phyloP scores from a whole-genome alignment of 2,329 filamentous ascomycete species.

The Penicillium sp. region DNA sequence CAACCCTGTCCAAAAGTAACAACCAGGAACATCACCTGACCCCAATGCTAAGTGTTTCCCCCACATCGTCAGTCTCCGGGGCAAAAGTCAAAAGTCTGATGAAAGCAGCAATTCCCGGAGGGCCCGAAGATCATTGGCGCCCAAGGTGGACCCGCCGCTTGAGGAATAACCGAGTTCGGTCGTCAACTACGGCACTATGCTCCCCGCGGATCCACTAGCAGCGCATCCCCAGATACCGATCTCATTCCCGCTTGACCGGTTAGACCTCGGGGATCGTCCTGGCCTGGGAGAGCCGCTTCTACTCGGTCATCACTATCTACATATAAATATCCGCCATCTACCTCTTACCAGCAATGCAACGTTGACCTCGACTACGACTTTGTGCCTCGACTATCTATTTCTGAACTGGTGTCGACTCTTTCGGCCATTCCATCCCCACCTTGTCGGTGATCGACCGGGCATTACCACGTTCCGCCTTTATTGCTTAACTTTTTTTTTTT shows the following conservation, averaged over 20 bases:
- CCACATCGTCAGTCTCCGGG: not conserved
- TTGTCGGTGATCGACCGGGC: not conserved
- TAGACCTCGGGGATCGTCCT: conserved; percentile 21
- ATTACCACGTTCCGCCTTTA: not conserved
- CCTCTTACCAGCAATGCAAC: not conserved
- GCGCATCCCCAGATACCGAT: conserved; percentile 22
- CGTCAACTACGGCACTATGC: conserved; percentile 17
- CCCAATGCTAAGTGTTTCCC: not conserved
- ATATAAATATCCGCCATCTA: conserved; percentile 17
- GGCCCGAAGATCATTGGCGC: not conserved
- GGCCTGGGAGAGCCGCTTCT: not conserved
- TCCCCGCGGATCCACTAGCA: conserved; percentile 4
- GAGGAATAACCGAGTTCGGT: conserved; percentile 22
- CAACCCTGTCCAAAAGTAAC: too few species aligned
- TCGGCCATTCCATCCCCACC: not conserved
- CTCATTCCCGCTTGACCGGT: conserved; percentile 14
- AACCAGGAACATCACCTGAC: not conserved
- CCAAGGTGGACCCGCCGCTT: conserved; percentile 9
- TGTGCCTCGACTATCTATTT: not conserved
- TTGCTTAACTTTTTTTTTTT: not conserved
- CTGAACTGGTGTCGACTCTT: not conserved
- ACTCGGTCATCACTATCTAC: too few species aligned
- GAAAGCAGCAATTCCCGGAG: conserved; percentile 2
- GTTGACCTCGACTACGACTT: not conserved
- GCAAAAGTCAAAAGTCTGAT: not conserved